Evolutionary conservation across 2,329 filamentous ascomycete species (phyloP).

Genomic region (Cordyceps javanica): DNA sequence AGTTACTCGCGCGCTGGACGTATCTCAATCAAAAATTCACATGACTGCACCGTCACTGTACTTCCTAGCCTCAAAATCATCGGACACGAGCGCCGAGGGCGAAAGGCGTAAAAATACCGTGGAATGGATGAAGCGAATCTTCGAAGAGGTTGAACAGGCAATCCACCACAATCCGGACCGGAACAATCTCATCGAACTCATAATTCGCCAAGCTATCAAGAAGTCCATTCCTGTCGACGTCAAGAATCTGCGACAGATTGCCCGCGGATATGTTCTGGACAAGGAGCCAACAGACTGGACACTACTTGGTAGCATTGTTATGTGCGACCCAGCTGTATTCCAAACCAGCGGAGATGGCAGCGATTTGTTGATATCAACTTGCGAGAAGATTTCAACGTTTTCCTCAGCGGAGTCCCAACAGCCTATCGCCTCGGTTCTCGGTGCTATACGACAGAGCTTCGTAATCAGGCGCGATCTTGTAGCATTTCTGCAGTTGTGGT

Average conservation of each 20-base stretch:
- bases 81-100: slow-evolving; percentile 19
- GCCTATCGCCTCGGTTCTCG: slow-evolving; percentile 31
- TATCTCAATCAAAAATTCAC: slow-evolving; percentile 29
- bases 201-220: slow-evolving; percentile 25
- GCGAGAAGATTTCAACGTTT: slow-evolving; percentile 26
- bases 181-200: slow-evolving; percentile 23
- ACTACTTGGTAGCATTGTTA: slow-evolving; percentile 34
- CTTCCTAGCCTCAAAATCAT: slow-evolving; percentile 30
- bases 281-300: slow-evolving; percentile 34
- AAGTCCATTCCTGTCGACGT: slow-evolving; percentile 31
- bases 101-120: slow-evolving; percentile 28
- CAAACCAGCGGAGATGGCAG: slow-evolving; percentile 33
- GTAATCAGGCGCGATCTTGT: slow-evolving; percentile 38
- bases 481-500: slow-evolving; percentile 43
- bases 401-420: slow-evolving; percentile 14
- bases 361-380: slow-evolving; percentile 33
- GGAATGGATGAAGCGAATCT: slow-evolving; percentile 33
- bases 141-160: slow-evolving; percentile 25
- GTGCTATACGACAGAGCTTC: slow-evolving; percentile 38
- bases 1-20: slow-evolving; percentile 35
- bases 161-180: slow-evolving; percentile 21
- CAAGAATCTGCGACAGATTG: slow-evolving; percentile 36
- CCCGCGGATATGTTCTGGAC: slow-evolving; percentile 35
- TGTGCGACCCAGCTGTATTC: slow-evolving; percentile 44
- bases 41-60: slow-evolving; percentile 40